Percentiles rank a stretch among this genome's conserved stretches.
These are phyloP conservation scores for Coemansia reversa DNA, from an alignment of 192 early-diverging fungal genomes.

Conservation along the genomic window DNA sequence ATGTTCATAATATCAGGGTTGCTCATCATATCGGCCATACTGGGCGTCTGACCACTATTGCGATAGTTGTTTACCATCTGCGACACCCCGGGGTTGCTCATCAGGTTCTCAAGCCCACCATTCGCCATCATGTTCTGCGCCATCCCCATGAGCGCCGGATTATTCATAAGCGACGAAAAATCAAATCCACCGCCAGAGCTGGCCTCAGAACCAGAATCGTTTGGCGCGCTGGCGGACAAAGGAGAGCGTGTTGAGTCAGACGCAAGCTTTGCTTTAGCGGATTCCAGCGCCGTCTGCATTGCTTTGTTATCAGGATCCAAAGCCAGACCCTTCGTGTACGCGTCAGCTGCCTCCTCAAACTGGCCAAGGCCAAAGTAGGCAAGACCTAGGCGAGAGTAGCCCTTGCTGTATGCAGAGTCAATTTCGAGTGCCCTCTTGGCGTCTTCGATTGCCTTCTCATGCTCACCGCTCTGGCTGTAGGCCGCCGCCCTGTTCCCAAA, in stretches of 20 bases:
- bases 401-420: slow-evolving; percentile 90
- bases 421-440: slow-evolving; percentile 79
- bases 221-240: slow-evolving; percentile 24
- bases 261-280: slow-evolving; percentile 62
- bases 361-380: slow-evolving; percentile 88
- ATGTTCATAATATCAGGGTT: slow-evolving; percentile 50
- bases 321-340: slow-evolving; percentile 87
- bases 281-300: slow-evolving; percentile 72
- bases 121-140: slow-evolving; percentile 89
- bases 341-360: slow-evolving; percentile 79
- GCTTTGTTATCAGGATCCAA: slow-evolving; percentile 80
- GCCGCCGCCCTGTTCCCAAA: slow-evolving; percentile 98
- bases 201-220: slow-evolving; percentile 8
- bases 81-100: slow-evolving; percentile 89
- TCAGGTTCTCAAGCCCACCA: slow-evolving; percentile 75
- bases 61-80: slow-evolving; percentile 65
- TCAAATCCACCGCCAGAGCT: slow-evolving; percentile 77
- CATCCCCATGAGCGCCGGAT: slow-evolving; percentile 96
- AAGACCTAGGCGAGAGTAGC: slow-evolving; percentile 88
- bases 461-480: slow-evolving; percentile 83
- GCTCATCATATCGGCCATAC: slow-evolving; percentile 50
- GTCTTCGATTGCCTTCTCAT: slow-evolving; percentile 85
- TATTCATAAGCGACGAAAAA: slow-evolving; percentile 79
- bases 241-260: slow-evolving; percentile 23
- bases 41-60: slow-evolving; percentile 47